Base-by-base conservation (phyloP, 805 yeast genomes). In the Saturnispora sanitii region DNA sequence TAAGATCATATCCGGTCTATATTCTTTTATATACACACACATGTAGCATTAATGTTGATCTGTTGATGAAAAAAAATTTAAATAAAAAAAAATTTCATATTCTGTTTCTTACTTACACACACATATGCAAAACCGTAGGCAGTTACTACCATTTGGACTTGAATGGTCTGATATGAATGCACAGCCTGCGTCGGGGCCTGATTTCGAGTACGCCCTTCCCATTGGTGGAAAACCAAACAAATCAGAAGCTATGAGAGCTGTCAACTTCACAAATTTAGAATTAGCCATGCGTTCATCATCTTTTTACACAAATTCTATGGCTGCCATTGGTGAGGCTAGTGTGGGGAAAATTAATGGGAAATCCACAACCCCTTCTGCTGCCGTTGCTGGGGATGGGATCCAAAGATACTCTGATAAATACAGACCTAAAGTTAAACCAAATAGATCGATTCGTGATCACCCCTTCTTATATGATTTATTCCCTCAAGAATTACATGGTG, bases 331-430 rank as follows among this genome's bases (percentile, higher is more conserved):
- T n/a, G n/a, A n/a, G 26, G 11, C 6, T 23, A 23, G 6, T 23
- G 26, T 11, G 26, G 38, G 37, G 40, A 16, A 30, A 13, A 16
- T 13, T 30, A 11, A 30, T 30, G 33, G 18, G 33, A 35, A 23
- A 6, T 6, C 9, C 11, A 23, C 6, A 11, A 23, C 6, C 26
- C 26, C 26, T 23, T 12, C 30, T 12, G 30, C 30, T 6, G 38
- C 33, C 22, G 51, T 60, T 28, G 57, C 64, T 26, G 70, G 66
- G 41, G 70, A 84, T 55, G 87, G 90, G 2, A 71, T 88, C 33
- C 75, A 79, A 54, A 70, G 96, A 51, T 85, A 85, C 55, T 77
- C 94, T 2, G 96, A 88, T 58, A 70, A 68, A 56, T 88, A 83
- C 60, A 65, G 79, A 48, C 80, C 80, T 56, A 77, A 75, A 50